Evolutionary conservation across 108 stramenopile genomes (phyloP), one percentile per base, ranked within the genome.

Genomic region (Nitzschia palea): DNA sequence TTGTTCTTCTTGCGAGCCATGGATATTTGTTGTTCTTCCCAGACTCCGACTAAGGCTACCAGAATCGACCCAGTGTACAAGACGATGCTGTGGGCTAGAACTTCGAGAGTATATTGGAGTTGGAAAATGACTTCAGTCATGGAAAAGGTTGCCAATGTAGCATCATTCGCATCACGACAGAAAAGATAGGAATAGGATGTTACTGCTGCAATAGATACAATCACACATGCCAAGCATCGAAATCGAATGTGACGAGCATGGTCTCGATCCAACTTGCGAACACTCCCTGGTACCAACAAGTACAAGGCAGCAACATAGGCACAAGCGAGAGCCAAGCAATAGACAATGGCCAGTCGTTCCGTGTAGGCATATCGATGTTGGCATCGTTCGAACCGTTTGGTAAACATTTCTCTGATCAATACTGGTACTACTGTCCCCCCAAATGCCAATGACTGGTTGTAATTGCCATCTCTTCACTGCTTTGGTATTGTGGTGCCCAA

Each of bases 221-320:
- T 40, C 10, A 78, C 12, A 22, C 85, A 65, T 10, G 86, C 75
- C 1, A 75, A 33, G 0, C 73, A 28, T 25, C 93, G 64, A 76
- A 78, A 84, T 74, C 80, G 57, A 28, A 94, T 89, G 42, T 94
- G 89, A 18, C 22, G 57, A 8, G 48, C 55, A 68, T 89, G 68
- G 51, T 87, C 80, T 4, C 93, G 75, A 17, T 74, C 63, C 36
- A 91, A 51, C 15, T 44, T 34, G 40, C 88, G 84, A 29, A 91
- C 62, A 9, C 31, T 35, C 9, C 61, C 2, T 6, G 93, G 93
- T 14, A 94, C 86, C 54, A 94, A 78, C 0, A 74, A 33, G 68
- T 94, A 94, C 31, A 94, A 80, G 14, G 81, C 82, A 5, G 43
- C 55, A 22, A 93, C 92, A 68, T 83, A 93, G 34, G 74, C 43